Evolutionary conservation across 108 stramenopile species (phyloP), one percentile per base, ranked within the genome.

Genomic region (Schizochytrium sp.): DNA sequence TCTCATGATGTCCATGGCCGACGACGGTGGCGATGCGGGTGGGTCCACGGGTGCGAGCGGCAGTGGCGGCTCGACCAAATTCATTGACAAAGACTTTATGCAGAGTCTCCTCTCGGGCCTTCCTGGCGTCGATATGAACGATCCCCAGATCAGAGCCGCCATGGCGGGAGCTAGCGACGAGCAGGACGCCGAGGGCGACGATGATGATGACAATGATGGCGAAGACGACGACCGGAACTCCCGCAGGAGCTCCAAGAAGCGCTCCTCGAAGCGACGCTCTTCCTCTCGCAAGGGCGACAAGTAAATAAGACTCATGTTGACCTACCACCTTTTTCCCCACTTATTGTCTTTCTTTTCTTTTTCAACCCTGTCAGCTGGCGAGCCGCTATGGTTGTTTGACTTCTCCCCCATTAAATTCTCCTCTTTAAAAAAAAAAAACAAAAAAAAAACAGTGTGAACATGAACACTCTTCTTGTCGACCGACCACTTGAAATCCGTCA

Each of bases 1-100:
- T 4, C 93, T 99, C 28, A 97, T 97, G 89, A 98, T 98, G 98
- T 96, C 95, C 69, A 98, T 99, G 97, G 95, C 95, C 14, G 98
- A 97, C 58, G 91, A 87, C 4, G 96, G 94, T 45, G 95, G 96
- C 88, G 96, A 97, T 53, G 96, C 96, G 87, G 97, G 95, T 45
- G 5, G 5, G 44, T 16, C 6, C 72, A 16, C 87, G 25, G 58
- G 96, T 94, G 51, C 95, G 96, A 95, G 95, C 94, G 91, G 91
- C 89, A 96, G 96, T 51, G 91, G 91, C 8, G 92, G 91, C 16
- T 8, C 72, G 53, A 55, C 89, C 57, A 90, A 92, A 58, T 96
- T 97, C 88, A 94, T 96, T 69, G 96, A 97, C 91, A 95, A 95
- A 5, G 90, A 69, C 44, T 95, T 95, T 91, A 92, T 95, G 28